phyloP scores from a whole-genome alignment of 2,329 filamentous ascomycete genomes.

The Trichoderma sp. region DNA sequence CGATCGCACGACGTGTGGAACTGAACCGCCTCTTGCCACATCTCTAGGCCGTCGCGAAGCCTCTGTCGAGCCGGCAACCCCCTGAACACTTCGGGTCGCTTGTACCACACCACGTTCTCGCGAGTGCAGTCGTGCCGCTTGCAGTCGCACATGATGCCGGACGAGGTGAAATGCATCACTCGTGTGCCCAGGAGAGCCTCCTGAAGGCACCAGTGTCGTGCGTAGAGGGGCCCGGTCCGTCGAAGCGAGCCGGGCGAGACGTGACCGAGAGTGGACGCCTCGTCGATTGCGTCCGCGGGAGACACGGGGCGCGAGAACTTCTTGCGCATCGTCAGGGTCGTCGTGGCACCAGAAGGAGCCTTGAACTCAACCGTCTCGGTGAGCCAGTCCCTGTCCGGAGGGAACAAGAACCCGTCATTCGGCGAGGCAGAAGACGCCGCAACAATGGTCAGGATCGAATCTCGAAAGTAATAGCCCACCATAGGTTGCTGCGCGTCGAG shows the following conservation, averaged over 20 bases:
- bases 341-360: not conserved
- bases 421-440: not conserved
- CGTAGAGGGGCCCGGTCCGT: conserved; percentile 16
- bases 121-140: not conserved
- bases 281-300: not conserved
- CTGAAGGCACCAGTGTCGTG: conserved; percentile 13
- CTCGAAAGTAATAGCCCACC: conserved; percentile 7
- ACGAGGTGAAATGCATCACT: not conserved
- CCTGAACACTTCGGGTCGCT: not conserved
- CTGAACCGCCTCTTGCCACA: conserved; percentile 16
- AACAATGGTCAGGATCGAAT: conserved; percentile 17
- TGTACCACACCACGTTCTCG: not conserved
- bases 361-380: conserved; percentile 9
- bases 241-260: not conserved
- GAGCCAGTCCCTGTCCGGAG: conserved; percentile 15
- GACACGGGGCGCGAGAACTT: not conserved
- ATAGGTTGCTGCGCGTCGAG: not conserved
- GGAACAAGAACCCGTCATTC: conserved; percentile 1
- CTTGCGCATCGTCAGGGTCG: conserved; percentile 12
- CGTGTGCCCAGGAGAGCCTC: conserved; percentile 11
- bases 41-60: not conserved
- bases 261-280: not conserved
- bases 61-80: not conserved
- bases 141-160: conserved; percentile 4
- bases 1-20: conserved; percentile 8